A percentile compares a stretch with the other conserved stretches of the same genome.
These are phyloP conservation scores for Lachancea fermentati DNA, from an alignment of 805 yeast genomes.

Conservation along the genomic window DNA sequence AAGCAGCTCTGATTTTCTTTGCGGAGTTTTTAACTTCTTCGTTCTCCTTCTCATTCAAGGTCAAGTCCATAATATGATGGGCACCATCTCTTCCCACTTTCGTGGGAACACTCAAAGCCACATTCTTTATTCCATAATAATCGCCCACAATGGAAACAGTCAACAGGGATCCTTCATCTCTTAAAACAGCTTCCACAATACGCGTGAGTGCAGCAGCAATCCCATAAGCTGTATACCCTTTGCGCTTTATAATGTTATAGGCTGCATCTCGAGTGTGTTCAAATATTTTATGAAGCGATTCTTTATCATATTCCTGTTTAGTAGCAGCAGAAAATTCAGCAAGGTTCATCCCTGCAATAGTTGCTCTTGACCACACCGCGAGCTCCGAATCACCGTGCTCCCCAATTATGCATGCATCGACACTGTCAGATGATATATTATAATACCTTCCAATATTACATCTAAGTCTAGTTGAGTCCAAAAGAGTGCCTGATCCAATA, in stretches of 20 bases:
- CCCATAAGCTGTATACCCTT: slow-evolving; percentile 7
- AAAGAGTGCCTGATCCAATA: no score
- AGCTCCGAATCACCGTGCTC: background rate
- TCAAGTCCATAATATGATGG: background rate
- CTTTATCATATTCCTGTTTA: slow-evolving; percentile 1
- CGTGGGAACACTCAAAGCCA: slow-evolving; percentile 7
- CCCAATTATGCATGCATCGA: background rate
- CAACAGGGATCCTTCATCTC: slow-evolving; percentile 4
- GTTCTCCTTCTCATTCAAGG: background rate
- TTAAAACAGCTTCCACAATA: slow-evolving; percentile 6
- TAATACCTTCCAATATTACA: background rate
- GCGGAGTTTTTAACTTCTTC: background rate
- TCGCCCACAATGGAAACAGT: slow-evolving; percentile 8
- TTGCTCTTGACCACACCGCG: background rate
- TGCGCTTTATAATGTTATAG: slow-evolving; percentile 6
- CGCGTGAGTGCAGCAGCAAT: slow-evolving; percentile 7
- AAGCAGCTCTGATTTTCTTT: background rate
- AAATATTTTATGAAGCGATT: slow-evolving; percentile 1
- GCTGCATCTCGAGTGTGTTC: slow-evolving; percentile 5
- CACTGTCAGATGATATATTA: background rate
- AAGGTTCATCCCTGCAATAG: slow-evolving; percentile 1
- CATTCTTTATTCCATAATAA: slow-evolving; percentile 4
- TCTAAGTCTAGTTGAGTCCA: background rate
- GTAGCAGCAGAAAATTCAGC: slow-evolving; percentile 4
- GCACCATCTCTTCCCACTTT: slow-evolving; percentile 6